Evolutionary conservation across 2,329 filamentous ascomycete species (phyloP).

Genomic region (Fusarium sp.): DNA sequence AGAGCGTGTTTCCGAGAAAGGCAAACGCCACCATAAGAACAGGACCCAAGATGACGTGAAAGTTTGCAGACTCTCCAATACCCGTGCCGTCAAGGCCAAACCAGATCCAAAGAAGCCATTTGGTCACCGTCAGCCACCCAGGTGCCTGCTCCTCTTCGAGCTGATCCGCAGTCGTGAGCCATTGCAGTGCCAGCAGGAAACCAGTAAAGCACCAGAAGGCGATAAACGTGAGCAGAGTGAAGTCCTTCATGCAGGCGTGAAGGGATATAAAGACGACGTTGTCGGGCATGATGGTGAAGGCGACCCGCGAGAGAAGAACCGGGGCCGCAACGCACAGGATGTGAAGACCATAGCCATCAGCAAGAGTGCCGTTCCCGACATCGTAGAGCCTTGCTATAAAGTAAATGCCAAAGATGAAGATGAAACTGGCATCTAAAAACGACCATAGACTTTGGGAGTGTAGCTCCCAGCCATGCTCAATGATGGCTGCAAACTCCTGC

Average conservation of each 20-base stretch:
- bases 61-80: conserved; percentile 61
- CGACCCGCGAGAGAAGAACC: conserved; percentile 73
- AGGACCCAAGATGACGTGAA: conserved; percentile 76
- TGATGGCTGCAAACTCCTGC: conserved; percentile 71
- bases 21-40: conserved; percentile 77
- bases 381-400: conserved; percentile 64
- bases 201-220: conserved; percentile 76
- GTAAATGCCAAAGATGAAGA: conserved; percentile 70
- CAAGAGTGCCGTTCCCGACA: conserved; percentile 30
- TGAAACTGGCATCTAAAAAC: conserved; percentile 77
- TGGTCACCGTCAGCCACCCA: conserved; percentile 67
- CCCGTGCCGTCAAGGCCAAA: conserved; percentile 75
- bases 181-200: conserved; percentile 75
- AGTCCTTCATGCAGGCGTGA: conserved; percentile 78
- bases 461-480: conserved; percentile 73
- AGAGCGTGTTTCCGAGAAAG: conserved; percentile 79
- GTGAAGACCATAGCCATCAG: conserved; percentile 67
- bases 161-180: conserved; percentile 59
- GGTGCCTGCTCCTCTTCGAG: conserved; percentile 31
- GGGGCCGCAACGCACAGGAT: conserved; percentile 74
- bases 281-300: conserved; percentile 78
- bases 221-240: conserved; percentile 72
- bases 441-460: conserved; percentile 81
- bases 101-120: conserved; percentile 84
- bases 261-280: conserved; percentile 80